Conservation (phyloP, 139 green algal species). For the Chlorella sp. region DNA sequence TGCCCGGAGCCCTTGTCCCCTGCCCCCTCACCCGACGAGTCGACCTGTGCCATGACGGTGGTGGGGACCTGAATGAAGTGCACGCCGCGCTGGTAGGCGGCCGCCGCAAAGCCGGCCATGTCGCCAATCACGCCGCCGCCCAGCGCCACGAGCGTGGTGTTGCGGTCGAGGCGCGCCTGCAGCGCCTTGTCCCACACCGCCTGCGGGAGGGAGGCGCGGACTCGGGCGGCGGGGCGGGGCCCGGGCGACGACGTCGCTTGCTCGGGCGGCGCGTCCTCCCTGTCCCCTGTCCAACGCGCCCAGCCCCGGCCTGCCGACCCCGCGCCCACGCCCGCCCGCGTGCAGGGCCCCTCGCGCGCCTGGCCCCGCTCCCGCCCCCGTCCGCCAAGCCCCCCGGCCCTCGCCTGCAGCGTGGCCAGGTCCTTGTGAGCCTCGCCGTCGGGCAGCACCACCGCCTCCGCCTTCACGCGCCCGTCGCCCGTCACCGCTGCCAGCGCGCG, state of each 20-base stretch:
- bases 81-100: conserved; percentile 95
- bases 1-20: no score
- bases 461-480: conserved; percentile 38
- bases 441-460: conserved; percentile 79
- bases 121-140: conserved; percentile 97
- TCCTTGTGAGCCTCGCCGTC: conserved; percentile 97
- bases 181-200: conserved; percentile 92
- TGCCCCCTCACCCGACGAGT: no score
- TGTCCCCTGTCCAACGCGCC: no score
- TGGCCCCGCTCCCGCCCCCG: no score
- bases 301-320: no score
- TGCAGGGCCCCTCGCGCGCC: no score
- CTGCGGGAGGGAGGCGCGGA: no score
- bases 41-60: conserved; percentile 97
- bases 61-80: conserved; percentile 98
- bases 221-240: neutral
- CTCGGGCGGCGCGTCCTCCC: no score
- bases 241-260: neutral
- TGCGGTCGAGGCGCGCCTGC: conserved; percentile 80
- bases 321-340: no score
- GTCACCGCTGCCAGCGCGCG: conserved; percentile 36
- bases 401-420: conserved; percentile 77
- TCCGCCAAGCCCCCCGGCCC: conserved; percentile 38
- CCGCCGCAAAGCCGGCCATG: conserved; percentile 97
- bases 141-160: conserved; percentile 93